Percentiles rank a stretch among this genome's conserved stretches.
These are phyloP conservation scores for Colletotrichum chlorophyti DNA, from an alignment of 2,329 filamentous ascomycete genomes.

Conservation along the genomic window DNA sequence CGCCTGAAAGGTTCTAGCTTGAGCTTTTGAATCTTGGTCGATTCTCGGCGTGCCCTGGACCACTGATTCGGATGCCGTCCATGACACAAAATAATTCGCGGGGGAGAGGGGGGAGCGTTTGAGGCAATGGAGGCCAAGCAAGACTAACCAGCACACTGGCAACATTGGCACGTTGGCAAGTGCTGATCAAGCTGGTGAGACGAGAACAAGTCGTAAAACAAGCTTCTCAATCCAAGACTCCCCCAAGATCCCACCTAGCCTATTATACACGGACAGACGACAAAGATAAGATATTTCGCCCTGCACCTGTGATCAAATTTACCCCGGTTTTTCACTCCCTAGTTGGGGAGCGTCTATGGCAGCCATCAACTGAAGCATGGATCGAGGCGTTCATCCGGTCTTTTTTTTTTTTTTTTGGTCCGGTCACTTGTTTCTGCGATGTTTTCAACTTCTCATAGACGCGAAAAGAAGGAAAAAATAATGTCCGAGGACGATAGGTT, in stretches of 20 bases:
- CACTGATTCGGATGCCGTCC: neutral
- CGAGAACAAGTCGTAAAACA: conserved; percentile 4
- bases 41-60: conserved; percentile 16
- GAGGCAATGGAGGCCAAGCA: neutral
- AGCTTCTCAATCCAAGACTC: neutral
- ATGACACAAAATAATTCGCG: no score
- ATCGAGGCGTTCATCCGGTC: conserved; percentile 1
- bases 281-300: neutral
- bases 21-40: no score
- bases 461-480: no score
- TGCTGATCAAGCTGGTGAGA: neutral
- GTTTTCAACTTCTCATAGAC: no score
- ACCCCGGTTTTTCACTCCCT: no score
- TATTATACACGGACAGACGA: neutral
- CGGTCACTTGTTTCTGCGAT: neutral
- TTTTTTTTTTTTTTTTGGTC: neutral
- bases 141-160: neutral
- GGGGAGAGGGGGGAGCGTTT: no score
- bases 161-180: conserved; percentile 14
- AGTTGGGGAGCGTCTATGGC: no score
- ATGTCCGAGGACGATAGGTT: no score
- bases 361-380: no score
- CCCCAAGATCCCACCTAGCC: neutral
- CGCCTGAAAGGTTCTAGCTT: no score
- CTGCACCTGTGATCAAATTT: no score